Evolutionary conservation across 345 rosid genomes (phyloP), one percentile per base, ranked within the genome.

Genomic region (Eucalyptus marginata): DNA sequence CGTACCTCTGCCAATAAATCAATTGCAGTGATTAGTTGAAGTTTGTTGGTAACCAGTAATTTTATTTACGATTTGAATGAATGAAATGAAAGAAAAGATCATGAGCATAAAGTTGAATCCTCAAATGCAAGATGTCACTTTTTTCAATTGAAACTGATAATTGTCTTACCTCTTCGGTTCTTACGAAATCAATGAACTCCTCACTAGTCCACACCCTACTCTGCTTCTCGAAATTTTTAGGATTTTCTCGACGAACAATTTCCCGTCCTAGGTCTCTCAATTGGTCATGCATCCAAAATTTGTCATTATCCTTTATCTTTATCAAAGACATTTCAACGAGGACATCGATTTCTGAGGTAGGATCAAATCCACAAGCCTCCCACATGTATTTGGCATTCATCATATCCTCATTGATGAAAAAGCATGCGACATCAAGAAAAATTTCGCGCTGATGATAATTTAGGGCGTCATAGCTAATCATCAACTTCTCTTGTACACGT

Each of bases 271-370:
- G 0, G 24, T 17, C 58, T 3, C 24, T 52, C 58, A 52, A 1
- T 52, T 52, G 58, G 25, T 52, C 58, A 52, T 52, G 58, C 58
- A 20, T 54, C 58, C 25, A 54, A 17, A 18, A 54, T 20, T 0
- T 25, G 3, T 58, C 0, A 0, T 18, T 0, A 54, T 54, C 25
- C 5, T 7, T 7, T 54, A 20, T 54, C 10, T 54, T 54, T 20
- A 54, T 54, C 25, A 54, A 54, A 1, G 58, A 54, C 58, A 1
- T 54, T 0, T 0, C 0, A 54, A 18, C 10, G 0, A 54, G 58
- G 10, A 54, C 5, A 18, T 54, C 25, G 0, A 54, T 54, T 54
- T 54, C 58, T 0, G 0, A 20, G 0, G 0, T 1, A 54, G 58
- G 58, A 54, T 54, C 0, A 20, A 54, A 25, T 24, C 0, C 13